Evolutionary conservation across 2,329 filamentous ascomycete genomes (phyloP).

Genomic region (Leptographium wingfieldii): DNA sequence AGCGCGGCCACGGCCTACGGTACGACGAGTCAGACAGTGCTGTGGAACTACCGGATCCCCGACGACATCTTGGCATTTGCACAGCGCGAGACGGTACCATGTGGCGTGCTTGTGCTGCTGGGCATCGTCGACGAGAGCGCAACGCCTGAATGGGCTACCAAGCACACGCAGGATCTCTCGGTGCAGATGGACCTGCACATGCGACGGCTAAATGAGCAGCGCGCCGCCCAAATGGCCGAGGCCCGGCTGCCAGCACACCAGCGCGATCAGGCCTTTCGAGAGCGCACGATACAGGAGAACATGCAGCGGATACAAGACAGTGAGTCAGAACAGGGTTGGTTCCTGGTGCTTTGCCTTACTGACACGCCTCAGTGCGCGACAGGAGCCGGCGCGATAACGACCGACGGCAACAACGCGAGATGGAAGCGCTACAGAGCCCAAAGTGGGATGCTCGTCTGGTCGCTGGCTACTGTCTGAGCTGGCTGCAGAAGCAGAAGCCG

Average conservation of each 20-base stretch:
- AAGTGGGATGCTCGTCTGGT: conserved; percentile 37
- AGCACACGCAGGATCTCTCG: conserved; percentile 22
- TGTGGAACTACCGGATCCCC: conserved; percentile 50
- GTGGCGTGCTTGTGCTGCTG: conserved; percentile 45
- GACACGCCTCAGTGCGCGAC: conserved; percentile 25
- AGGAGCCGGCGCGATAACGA: conserved; percentile 25
- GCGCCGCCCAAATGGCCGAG: conserved; percentile 30
- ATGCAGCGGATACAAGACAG: conserved; percentile 34
- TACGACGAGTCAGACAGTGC: conserved; percentile 38
- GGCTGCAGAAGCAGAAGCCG: conserved; percentile 23
- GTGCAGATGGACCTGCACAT: conserved; percentile 24
- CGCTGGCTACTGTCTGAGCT: conserved; percentile 30
- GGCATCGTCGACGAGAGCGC: conserved; percentile 33
- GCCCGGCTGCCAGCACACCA: conserved; percentile 28
- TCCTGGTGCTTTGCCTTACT: neutral
- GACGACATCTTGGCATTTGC: conserved; percentile 37
- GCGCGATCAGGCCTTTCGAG: conserved; percentile 26
- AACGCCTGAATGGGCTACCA: conserved; percentile 43
- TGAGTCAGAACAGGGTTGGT: conserved; percentile 16
- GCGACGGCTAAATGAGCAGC: conserved; percentile 26
- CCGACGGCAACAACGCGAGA: conserved; percentile 29
- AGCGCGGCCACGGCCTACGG: conserved; percentile 42
- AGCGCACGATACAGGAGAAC: conserved; percentile 28
- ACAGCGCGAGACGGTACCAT: conserved; percentile 40
- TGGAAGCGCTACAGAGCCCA: conserved; percentile 40